Evolutionary conservation across 2,329 filamentous ascomycete species (phyloP), one percentile per base, ranked within the genome.

Genomic region (Leptographium procerum): DNA sequence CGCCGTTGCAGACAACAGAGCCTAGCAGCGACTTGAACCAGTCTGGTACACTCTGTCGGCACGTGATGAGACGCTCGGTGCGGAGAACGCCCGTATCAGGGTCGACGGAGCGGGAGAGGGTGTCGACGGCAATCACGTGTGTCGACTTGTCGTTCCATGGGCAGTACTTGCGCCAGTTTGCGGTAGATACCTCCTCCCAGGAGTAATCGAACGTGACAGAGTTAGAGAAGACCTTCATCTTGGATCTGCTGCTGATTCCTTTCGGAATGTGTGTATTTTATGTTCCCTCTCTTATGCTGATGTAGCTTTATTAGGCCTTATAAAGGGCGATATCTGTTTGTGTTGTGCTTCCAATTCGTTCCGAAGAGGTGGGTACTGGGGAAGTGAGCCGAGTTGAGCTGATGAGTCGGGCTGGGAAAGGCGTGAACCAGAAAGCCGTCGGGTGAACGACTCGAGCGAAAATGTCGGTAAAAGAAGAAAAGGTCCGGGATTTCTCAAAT

Each of bases 101-200:
- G 66, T 84, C 79, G 70, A 84, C 76, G 55, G 65, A 65, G 52
- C 94, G 88, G 57, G 85, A 87, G 66, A 99, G 75, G 16, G 92
- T 97, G 76, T 99, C 94, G 68, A 97, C 94, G 65, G 90, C 91
- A 64, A 95, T 85, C 65, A 99, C 94, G 73, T 99, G 94, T 47
- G 91, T 89, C n/a, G 89, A 91, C 76, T 96, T 94, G 72, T 96
- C 88, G 77, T 99, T 99, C 92, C 94, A 97, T 24, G 92, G 92
- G 68, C 90, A 95, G 76, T 99, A 99, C 74, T 99, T 99, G 66
- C 86, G 87, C 94, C 94, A 99, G 81, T 99, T 99, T 70, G 89
- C 91, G 16, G 90, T 91, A 29, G 91, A 96, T 40, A 99, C 94
- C 73, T 97, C 92, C 69, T 96, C 90, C 94, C 94, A 99, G 52